Base-by-base conservation (phyloP, 106 monocot genomes). In the Iris macrosiphon region DNA sequence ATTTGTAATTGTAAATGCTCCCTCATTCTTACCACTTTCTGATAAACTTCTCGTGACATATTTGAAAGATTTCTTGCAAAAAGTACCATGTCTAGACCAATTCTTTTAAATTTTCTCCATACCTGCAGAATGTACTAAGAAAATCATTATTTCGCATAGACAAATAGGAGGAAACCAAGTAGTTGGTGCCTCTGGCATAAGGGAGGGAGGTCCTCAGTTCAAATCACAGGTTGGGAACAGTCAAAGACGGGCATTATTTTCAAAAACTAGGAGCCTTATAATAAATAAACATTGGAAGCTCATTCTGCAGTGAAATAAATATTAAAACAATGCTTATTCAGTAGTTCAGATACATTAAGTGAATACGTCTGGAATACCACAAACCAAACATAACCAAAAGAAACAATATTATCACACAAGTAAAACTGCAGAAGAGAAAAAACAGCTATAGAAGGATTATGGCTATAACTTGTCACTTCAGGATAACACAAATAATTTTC, bases 51-150 rank as follows among this genome's bases (percentile, higher is more conserved):
- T 24, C 40, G 73, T 31, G 83, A 77, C 41, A 69, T 63, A 52
- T 62, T 66, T 42, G 69, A 80, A 50, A 88, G 79, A 65, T 63
- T 72, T 44, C 57, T 67, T 38, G 93, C 78, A 57, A 93, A 72
- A 78, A 66, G 65, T 40, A 64, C 43, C 56, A 88, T 80, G 45
- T 88, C 80, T 63, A 63, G 72, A 45, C 88, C 93, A 69, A 88
- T 34, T 60, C 70, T 75, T 34, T 61, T 60, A 37, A 83, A 56
- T 18, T 74, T 79, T 29, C 62, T 53, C 92, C 87, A 93, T 16
- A 87, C 32, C 92, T 93, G 73, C 27, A 41, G 40, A 58, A 58
- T 58, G 12, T 17, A 58, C 11, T 15, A 19, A n/a, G 20, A 7
- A 41, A 15, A 58, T 15, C n/a, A n/a, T n/a, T n/a, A n/a, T n/a